Base-by-base conservation (phyloP, 2,329 filamentous ascomycete species). In the Neurospora sp. region DNA sequence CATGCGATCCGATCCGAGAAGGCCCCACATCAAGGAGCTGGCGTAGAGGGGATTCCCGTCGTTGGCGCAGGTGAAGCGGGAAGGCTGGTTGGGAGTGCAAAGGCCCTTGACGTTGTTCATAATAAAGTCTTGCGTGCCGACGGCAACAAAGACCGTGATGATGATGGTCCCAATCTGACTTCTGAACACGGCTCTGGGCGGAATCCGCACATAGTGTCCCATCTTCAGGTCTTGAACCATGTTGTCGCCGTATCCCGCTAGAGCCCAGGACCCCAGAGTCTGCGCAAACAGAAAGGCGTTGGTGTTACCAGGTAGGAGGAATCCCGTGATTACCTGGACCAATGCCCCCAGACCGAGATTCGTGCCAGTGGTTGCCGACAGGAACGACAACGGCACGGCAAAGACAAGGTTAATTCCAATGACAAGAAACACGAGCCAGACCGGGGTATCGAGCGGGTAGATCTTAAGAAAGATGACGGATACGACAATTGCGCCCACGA, bases 121-220 rank as follows among this genome's bases (percentile, higher is more conserved):
- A 70, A 82, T 80, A 71, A 82, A 82, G 73, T 83, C 78, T 33
- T 82, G 80, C 1, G 79, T 82, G 15, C 78, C 81, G 2, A 80
- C 77, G 33, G 79, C 79, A 11, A 82, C 79, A 72, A 83, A 80
- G 71, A 77, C 79, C 8, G 78, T 80, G 71, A 81, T 77, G 70
- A 84, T 74, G 58, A 83, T 83, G 52, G 82, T 82, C 43, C 79
- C 79, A n/a, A 84, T 79, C 73, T 85, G 77, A 67, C 76, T 76
- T 38, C 80, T 73, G 74, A 81, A 82, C 7, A 82, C 78, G 28
- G 80, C 79, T 23, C 81, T 76, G 11, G 80, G 81, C 7, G 81
- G 76, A 68, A 82, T 80, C 75, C 82, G 81, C 76, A 77, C 77
- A 74, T 83, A 83, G 71, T 81, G 80, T 3, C 78, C 81, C 75